phyloP scores from a whole-genome alignment of 2,329 filamentous ascomycete species.

The Myotisia sp. region DNA sequence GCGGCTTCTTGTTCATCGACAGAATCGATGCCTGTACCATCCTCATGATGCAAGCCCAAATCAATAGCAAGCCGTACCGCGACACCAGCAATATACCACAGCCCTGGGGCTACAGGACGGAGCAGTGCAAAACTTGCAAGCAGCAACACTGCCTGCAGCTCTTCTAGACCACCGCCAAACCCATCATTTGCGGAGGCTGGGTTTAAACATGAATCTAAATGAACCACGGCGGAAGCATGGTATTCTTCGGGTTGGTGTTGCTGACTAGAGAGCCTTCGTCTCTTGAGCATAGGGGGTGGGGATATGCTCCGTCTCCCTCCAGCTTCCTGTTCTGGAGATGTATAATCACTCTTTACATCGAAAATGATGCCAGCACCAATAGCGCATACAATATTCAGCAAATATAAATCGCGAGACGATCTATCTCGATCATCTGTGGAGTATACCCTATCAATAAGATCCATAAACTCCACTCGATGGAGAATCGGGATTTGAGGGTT shows the following conservation, averaged over 20 bases:
- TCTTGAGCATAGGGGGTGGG: constrained; percentile 24
- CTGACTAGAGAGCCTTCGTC: constrained; percentile 42
- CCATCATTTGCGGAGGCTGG: constrained; percentile 50
- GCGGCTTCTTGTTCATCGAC: constrained; percentile 23
- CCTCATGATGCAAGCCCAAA: constrained; percentile 82
- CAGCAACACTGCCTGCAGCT: constrained; percentile 82
- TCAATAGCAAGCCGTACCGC: constrained; percentile 83
- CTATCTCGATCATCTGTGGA: constrained; percentile 50
- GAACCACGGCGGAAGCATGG: constrained; percentile 83
- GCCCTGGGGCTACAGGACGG: constrained; percentile 75
- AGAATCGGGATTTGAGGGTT: constrained; percentile 92
- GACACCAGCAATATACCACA: constrained; percentile 96
- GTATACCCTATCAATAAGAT: constrained; percentile 73
- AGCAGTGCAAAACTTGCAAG: constrained; percentile 84
- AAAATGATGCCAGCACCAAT: constrained; percentile 91
- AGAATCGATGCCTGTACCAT: constrained; percentile 53
- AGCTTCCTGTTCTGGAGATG: constrained; percentile 8
- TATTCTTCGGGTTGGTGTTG: constrained; percentile 83
- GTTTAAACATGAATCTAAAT: constrained; percentile 70
- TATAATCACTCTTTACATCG: constrained; percentile 29
- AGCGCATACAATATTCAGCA: constrained; percentile 93
- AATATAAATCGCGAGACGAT: constrained; percentile 71
- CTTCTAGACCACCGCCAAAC: constrained; percentile 78
- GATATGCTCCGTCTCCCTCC: constrained; percentile 7
- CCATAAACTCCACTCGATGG: constrained; percentile 78